Evolutionary conservation across 2,329 filamentous ascomycete species (phyloP), one percentile per base, ranked within the genome.

Genomic region (Penicillium frequentans): DNA sequence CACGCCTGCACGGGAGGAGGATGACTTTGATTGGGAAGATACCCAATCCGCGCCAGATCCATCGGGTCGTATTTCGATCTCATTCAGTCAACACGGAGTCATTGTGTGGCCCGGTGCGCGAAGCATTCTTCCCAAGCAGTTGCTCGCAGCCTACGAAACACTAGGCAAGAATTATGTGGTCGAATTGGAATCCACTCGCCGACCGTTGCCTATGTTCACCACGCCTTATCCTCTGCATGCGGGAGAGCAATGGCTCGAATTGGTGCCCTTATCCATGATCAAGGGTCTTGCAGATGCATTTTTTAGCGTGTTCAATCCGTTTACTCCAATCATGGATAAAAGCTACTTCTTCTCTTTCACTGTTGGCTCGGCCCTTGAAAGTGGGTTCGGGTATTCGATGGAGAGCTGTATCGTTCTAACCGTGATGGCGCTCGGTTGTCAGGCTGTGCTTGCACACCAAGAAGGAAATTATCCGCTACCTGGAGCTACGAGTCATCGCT

Each of bases 301-400:
- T 58, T 84, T 84, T 64, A 73, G 77, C n/a, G 80, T 81, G 0
- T 83, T 83, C 61, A 81, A 83, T 61, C 79, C 80, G 0, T 81
- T 75, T 27, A 82, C 78, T 16, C 82, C 82, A 0, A 76, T 82
- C 23, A 75, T 84, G 51, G 81, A 84, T 60, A 79, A 81, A 55
- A 76, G 76, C 19, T 77, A 81, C 54, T 84, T 82, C 64, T 80
- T 79, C 62, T 75, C 80, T 1, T 79, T 75, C 58, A 83, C 80
- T 0, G 74, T 84, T 5, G 76, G 77, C 11, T 66, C 74, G 3
- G 81, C 79, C 2, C 74, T 82, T 48, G 78, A 81, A 58, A 80
- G 74, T 37, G 76, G 77, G 1, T 84, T 83, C 57, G 80, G 80
- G 2, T 79, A 78, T 58, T 80, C 79, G 35, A 77, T 83, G 43